phyloP scores from a whole-genome alignment of 179 eudicot species.

The Drosera spatulata region DNA sequence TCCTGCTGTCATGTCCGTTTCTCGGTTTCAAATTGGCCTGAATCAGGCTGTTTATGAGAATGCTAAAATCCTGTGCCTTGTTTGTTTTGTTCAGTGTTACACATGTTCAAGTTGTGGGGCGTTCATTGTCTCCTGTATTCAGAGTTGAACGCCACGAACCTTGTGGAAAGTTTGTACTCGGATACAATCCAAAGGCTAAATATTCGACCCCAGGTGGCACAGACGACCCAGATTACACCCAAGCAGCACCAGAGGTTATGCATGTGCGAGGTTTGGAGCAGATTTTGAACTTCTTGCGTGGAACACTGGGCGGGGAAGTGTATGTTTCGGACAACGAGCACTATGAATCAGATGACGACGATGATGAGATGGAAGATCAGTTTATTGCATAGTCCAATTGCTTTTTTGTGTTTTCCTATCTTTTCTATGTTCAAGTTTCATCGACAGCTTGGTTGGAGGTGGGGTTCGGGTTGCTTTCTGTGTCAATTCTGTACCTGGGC shows the following conservation, averaged over 20 bases:
- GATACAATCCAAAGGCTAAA: slow-evolving; percentile 11
- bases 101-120: slow-evolving; percentile 54
- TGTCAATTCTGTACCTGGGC: no score
- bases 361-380: slow-evolving; percentile 7
- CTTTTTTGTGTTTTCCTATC: no score
- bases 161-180: slow-evolving; percentile 34
- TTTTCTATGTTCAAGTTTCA: no score
- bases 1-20: not conserved
- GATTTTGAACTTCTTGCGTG: slow-evolving; percentile 32
- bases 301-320: slow-evolving; percentile 29
- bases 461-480: no score
- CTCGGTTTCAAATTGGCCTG: not conserved
- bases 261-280: slow-evolving; percentile 30
- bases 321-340: slow-evolving; percentile 32
- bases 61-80: not conserved
- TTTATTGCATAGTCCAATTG: no score
- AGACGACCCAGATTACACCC: not conserved
- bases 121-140: slow-evolving; percentile 52
- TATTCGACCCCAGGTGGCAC: not conserved
- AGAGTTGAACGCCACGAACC: slow-evolving; percentile 34
- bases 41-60: not conserved
- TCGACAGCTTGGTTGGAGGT: no score
- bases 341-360: slow-evolving; percentile 25
- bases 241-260: slow-evolving; percentile 18
- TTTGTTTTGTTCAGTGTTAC: slow-evolving; percentile 37